These are phyloP conservation scores for Leccinum ochraceum DNA, from an alignment of 768 basidiomycete genomes.

Conservation along the genomic window DNA sequence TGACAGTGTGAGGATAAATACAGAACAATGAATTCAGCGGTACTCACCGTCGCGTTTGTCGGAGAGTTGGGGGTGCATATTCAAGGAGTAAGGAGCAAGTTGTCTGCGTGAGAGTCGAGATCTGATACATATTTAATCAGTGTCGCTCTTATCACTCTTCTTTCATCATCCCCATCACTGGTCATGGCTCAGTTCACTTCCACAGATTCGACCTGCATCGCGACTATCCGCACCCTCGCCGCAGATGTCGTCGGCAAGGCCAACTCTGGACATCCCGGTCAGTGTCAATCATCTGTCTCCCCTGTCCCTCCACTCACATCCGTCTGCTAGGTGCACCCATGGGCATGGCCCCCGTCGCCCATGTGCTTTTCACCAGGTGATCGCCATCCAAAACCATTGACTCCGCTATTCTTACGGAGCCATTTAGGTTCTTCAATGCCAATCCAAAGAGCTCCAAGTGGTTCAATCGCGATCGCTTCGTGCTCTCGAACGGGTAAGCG, in stretches of 20 bases:
- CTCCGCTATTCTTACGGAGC: not conserved
- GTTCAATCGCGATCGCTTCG: slow-evolving; percentile 97
- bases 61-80: slow-evolving; percentile 73
- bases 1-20: slow-evolving; percentile 10
- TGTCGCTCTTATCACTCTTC: slow-evolving; percentile 4
- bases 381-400: not conserved
- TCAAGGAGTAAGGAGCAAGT: slow-evolving; percentile 1
- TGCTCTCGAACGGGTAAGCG: slow-evolving; percentile 89
- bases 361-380: slow-evolving; percentile 77
- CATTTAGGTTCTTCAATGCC: slow-evolving; percentile 74
- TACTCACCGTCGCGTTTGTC: slow-evolving; percentile 59
- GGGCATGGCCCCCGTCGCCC: slow-evolving; percentile 88
- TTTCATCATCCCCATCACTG: slow-evolving; percentile 12
- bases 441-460: slow-evolving; percentile 90
- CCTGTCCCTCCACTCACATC: slow-evolving; percentile 8
- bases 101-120: slow-evolving; percentile 3
- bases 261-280: slow-evolving; percentile 91
- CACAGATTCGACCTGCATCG: slow-evolving; percentile 59
- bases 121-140: slow-evolving; percentile 8
- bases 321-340: slow-evolving; percentile 74
- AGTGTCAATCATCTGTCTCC: not conserved
- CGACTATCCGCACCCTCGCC: slow-evolving; percentile 76
- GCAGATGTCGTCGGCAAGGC: slow-evolving; percentile 80
- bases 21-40: not conserved
- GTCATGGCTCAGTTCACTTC: slow-evolving; percentile 42